Evolutionary conservation across 768 basidiomycete genomes (phyloP).

Genomic region (Imleria badia): DNA sequence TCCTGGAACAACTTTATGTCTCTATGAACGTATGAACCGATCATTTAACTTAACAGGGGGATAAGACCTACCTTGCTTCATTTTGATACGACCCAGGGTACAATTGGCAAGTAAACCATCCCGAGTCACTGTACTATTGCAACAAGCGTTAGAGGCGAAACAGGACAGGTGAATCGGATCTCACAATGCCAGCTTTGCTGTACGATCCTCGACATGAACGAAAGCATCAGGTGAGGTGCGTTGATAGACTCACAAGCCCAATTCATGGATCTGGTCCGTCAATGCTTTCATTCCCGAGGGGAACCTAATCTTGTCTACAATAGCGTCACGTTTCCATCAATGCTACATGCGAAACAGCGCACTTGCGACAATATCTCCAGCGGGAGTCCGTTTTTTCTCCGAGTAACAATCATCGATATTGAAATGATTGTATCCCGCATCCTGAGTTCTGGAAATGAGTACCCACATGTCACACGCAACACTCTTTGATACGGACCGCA

Average conservation of each 20-base stretch:
- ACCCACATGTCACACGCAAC: neutral
- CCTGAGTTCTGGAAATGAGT: constrained; percentile 34
- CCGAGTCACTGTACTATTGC: constrained; percentile 62
- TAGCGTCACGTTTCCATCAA: neutral
- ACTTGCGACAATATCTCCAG: constrained; percentile 61
- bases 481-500: constrained; percentile 34
- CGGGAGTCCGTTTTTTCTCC: constrained; percentile 49
- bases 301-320: constrained; percentile 48
- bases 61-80: constrained; percentile 47
- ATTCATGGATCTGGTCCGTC: constrained; percentile 51
- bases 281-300: constrained; percentile 58
- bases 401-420: constrained; percentile 70
- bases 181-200: constrained; percentile 63
- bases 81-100: constrained; percentile 68
- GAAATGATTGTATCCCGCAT: constrained; percentile 56
- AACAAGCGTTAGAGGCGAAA: constrained; percentile 1
- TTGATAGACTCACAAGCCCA: constrained; percentile 51
- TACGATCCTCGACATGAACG: neutral
- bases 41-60: neutral
- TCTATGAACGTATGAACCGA: constrained; percentile 29
- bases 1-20: constrained; percentile 58
- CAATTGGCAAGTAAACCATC: constrained; percentile 64
- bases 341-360: neutral
- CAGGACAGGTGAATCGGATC: constrained; percentile 16
- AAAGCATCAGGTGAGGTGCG: neutral